Evolutionary conservation across 495 filamentous ascomycete species (phyloP).

Genomic region (Polyplosphaeria fusca): DNA sequence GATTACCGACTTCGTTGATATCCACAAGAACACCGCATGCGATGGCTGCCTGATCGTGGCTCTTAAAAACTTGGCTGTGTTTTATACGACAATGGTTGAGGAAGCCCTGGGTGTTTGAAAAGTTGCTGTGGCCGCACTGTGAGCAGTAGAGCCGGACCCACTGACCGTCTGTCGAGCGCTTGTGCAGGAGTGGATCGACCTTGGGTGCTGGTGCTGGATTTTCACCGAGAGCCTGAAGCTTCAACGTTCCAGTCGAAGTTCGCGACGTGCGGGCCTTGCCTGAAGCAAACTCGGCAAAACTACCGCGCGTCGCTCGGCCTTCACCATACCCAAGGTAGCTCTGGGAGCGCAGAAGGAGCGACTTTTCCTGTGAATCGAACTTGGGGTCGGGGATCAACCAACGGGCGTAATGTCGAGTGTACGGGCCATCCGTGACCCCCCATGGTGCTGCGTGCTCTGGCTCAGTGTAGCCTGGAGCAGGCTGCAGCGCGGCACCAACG

Average conservation of each 20-base stretch:
- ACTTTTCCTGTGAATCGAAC: constrained; percentile 58
- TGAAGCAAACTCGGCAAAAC: constrained; percentile 56
- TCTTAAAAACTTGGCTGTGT: constrained; percentile 84
- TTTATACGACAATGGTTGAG: constrained; percentile 98
- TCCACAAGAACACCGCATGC: constrained; percentile 82
- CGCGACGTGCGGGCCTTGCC: constrained; percentile 54
- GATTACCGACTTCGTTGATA: constrained; percentile 31
- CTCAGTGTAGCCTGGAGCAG: constrained; percentile 55
- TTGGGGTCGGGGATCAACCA: constrained; percentile 87
- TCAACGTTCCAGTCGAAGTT: constrained; percentile 41
- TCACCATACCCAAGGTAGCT: constrained; percentile 43
- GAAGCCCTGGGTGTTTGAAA: constrained; percentile 93
- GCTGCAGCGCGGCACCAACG: constrained; percentile 62
- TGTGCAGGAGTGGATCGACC: constrained; percentile 58
- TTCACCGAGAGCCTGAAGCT: constrained; percentile 61
- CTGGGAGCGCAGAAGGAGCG: constrained; percentile 18
- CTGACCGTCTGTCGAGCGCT: constrained; percentile 58
- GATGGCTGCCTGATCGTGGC: constrained; percentile 90
- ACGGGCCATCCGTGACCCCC: constrained; percentile 87
- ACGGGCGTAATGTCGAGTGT: constrained; percentile 86
- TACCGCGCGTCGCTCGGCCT: constrained; percentile 72
- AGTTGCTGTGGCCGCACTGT: constrained; percentile 83
- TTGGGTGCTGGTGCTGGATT: constrained; percentile 39
- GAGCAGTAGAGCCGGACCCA: constrained; percentile 80
- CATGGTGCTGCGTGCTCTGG: constrained; percentile 73